A percentile compares a stretch with the other conserved stretches of the same genome.
Evolutionary conservation across 306 rosid species (phyloP).

Genomic region (Fragaria nilgerrensis): DNA sequence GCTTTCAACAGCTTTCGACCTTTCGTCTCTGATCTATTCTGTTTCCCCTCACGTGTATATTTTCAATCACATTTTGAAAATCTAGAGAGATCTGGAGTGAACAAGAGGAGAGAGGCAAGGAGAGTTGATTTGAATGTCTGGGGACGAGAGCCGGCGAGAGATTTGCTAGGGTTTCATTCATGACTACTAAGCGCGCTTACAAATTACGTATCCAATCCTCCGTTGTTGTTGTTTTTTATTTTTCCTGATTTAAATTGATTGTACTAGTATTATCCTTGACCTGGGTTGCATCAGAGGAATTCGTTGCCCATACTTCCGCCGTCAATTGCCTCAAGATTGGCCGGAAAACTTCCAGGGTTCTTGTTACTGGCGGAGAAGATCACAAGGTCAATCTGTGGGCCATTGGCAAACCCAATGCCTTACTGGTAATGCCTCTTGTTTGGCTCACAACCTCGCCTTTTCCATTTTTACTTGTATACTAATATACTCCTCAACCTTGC

Average conservation of each 20-base stretch:
- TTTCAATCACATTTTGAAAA: conserved; percentile 4
- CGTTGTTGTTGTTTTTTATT: not conserved
- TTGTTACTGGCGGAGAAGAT: conserved; percentile 98
- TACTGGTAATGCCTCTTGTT: conserved; percentile 46
- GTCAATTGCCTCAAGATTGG: conserved; percentile 99
- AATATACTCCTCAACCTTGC: conserved; percentile 2
- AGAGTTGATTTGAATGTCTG: conserved; percentile 22
- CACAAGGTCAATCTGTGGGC: conserved; percentile 99
- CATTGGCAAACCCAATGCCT: conserved; percentile 96
- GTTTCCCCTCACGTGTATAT: conserved; percentile 6
- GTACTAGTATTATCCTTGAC: conserved; percentile 46
- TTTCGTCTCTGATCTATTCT: conserved; percentile 20
- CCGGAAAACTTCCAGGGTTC: conserved; percentile 85
- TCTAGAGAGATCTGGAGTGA: conserved; percentile 22
- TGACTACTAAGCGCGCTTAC: conserved; percentile 99
- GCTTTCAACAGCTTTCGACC: not conserved
- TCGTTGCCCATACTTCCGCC: conserved; percentile 92
- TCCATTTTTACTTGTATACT: too few species aligned
- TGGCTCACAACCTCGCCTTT: too few species aligned
- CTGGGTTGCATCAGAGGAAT: conserved; percentile 67
- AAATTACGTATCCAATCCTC: conserved; percentile 91
- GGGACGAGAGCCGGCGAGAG: not conserved
- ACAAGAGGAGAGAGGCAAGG: not conserved
- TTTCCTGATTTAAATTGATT: not conserved
- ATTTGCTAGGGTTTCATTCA: conserved; percentile 52